These are phyloP conservation scores for Emmonsiellopsis sp. DNA, from an alignment of 2,329 filamentous ascomycete genomes.

Conservation along the genomic window DNA sequence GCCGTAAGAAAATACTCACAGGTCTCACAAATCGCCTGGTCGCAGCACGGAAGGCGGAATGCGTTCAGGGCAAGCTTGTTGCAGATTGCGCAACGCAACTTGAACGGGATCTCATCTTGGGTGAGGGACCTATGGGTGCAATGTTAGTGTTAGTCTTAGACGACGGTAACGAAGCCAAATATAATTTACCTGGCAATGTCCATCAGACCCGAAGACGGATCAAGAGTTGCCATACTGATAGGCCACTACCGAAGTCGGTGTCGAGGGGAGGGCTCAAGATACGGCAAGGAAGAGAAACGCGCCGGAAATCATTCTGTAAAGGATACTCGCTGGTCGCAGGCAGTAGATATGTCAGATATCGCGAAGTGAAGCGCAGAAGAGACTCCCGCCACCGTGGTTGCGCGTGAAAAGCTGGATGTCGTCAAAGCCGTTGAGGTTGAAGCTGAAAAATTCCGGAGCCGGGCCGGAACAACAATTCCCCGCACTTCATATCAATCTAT, in stretches of 20 bases:
- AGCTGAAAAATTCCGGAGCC: too few species aligned
- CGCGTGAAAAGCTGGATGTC: too few species aligned
- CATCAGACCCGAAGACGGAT: constrained; percentile 33
- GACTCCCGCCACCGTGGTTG: background rate
- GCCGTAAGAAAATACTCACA: constrained; percentile 51
- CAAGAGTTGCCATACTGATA: constrained; percentile 28
- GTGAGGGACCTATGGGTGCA: constrained; percentile 54
- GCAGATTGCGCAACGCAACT: constrained; percentile 89
- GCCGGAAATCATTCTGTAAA: background rate
- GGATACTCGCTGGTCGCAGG: too few species aligned
- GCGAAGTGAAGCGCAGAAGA: too few species aligned
- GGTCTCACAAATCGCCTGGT: constrained; percentile 82
- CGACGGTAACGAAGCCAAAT: background rate
- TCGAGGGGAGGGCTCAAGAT: background rate
- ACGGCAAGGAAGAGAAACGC: background rate
- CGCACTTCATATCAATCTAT: too few species aligned
- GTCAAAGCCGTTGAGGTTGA: too few species aligned
- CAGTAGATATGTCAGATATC: too few species aligned
- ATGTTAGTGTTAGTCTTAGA: background rate
- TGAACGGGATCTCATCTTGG: constrained; percentile 85
- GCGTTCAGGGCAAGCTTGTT: constrained; percentile 85
- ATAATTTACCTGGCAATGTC: constrained; percentile 32
- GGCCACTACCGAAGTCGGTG: background rate
- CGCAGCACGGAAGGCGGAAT: constrained; percentile 86
- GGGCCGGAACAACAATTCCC: too few species aligned